Evolutionary conservation across 2,329 filamentous ascomycete species (phyloP).

Genomic region (Cladosporium oxysporum): DNA sequence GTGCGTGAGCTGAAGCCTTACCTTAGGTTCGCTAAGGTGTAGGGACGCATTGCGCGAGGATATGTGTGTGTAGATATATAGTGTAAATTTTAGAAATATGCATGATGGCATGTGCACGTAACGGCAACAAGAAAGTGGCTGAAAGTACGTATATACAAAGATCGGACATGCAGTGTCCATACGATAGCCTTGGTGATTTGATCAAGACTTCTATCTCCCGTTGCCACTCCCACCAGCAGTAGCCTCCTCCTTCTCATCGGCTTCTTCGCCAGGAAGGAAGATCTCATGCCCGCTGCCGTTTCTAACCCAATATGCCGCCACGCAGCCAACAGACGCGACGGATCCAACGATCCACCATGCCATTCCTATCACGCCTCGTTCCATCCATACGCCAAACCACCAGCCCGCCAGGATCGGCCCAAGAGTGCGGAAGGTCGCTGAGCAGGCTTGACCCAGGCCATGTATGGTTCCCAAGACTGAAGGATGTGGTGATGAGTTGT

Average conservation of each 20-base stretch:
- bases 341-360: constrained; percentile 60
- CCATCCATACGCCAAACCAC: constrained; percentile 56
- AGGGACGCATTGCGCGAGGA: background rate
- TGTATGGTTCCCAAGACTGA: constrained; percentile 60
- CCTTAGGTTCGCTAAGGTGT: constrained; percentile 66
- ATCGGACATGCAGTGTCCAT: background rate
- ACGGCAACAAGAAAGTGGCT: background rate
- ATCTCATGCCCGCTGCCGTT: constrained; percentile 67
- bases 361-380: constrained; percentile 56
- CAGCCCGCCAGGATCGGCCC: constrained; percentile 58
- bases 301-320: constrained; percentile 61
- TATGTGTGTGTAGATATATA: background rate
- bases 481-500: constrained; percentile 59
- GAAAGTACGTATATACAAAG: background rate
- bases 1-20: constrained; percentile 65
- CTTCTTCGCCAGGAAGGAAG: constrained; percentile 52
- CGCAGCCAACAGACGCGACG: constrained; percentile 59
- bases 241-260: constrained; percentile 30
- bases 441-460: constrained; percentile 59
- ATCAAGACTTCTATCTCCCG: constrained; percentile 25
- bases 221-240: constrained; percentile 34
- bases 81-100: background rate
- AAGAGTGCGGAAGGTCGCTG: constrained; percentile 56
- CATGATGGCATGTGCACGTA: background rate
- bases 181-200: background rate